Conservation (phyloP, 2,329 filamentous ascomycete species). For the Fusarium sp. region DNA sequence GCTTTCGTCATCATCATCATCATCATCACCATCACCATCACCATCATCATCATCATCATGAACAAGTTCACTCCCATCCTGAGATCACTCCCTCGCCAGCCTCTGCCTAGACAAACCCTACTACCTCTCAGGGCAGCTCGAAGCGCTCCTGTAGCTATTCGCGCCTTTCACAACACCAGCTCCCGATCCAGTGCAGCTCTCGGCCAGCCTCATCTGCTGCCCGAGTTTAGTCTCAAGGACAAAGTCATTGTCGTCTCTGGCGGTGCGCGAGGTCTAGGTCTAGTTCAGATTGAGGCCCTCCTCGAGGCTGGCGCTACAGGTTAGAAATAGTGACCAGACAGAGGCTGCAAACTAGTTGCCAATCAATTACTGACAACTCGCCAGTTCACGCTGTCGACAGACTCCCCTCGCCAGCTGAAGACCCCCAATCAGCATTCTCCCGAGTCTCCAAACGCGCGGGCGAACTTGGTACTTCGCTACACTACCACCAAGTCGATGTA, state of each 20-base stretch:
- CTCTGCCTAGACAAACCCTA: conserved; percentile 23
- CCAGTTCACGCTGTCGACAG: conserved; percentile 75
- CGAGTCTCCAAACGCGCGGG: conserved; percentile 71
- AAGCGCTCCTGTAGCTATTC: conserved; percentile 20
- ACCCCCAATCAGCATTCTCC: conserved; percentile 68
- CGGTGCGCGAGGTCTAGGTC: conserved; percentile 78
- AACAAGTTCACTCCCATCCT: conserved; percentile 43
- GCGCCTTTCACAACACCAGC: conserved; percentile 39
- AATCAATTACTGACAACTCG: conserved; percentile 20
- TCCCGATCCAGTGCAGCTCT: conserved; percentile 30
- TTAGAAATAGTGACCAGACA: conserved; percentile 42
- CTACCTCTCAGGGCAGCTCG: conserved; percentile 20
- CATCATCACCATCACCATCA: neutral
- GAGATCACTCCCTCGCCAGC: conserved; percentile 34
- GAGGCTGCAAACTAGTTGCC: too few relatives aligned
- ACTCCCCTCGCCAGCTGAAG: conserved; percentile 61
- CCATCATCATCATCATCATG: conserved; percentile 28
- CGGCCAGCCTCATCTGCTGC: conserved; percentile 56
- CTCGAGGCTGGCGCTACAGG: conserved; percentile 81
- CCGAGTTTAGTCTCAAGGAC: conserved; percentile 79
- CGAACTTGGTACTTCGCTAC: conserved; percentile 73
- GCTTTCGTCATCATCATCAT: too few relatives aligned
- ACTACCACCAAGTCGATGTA: conserved; percentile 84
- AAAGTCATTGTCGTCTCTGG: conserved; percentile 83
- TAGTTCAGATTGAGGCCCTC: conserved; percentile 81